Percentiles rank a stretch among this genome's conserved stretches.
Conservation (phyloP, 306 rosid species). For the Lagenaria siceraria region DNA sequence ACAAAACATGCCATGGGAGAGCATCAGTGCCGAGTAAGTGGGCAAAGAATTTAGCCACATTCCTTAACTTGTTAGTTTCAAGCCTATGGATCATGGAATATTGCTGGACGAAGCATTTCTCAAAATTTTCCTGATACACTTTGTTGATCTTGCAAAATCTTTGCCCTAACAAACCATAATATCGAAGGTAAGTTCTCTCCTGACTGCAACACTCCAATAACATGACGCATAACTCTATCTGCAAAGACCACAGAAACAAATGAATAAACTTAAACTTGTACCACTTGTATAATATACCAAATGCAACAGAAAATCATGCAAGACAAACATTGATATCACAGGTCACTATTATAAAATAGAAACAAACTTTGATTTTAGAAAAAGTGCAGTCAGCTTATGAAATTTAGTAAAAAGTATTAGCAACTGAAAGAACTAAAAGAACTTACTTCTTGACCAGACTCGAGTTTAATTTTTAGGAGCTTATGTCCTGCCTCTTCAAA, state of each 20-base stretch:
- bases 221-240: slow-evolving; percentile 74
- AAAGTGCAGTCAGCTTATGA: not conserved
- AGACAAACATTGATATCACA: not conserved
- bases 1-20: slow-evolving; percentile 74
- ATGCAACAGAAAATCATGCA: not conserved
- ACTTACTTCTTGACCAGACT: slow-evolving; percentile 82
- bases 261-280: not conserved
- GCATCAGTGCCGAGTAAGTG: slow-evolving; percentile 89
- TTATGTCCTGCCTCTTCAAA: slow-evolving; percentile 98
- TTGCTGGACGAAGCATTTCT: slow-evolving; percentile 84
- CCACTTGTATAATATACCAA: not conserved
- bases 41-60: slow-evolving; percentile 77
- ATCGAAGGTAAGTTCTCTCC: slow-evolving; percentile 73
- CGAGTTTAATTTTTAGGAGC: slow-evolving; percentile 86
- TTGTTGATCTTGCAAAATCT: slow-evolving; percentile 84
- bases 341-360: not conserved
- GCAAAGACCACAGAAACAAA: not conserved
- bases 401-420: not conserved
- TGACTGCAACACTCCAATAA: slow-evolving; percentile 90
- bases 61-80: slow-evolving; percentile 69
- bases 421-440: not conserved
- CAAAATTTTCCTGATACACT: slow-evolving; percentile 80
- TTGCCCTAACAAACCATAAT: slow-evolving; percentile 88
- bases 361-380: not conserved
- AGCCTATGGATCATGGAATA: slow-evolving; percentile 84